Conservation (phyloP, 2,329 filamentous ascomycete genomes). For the Tolypocladium sp. region DNA sequence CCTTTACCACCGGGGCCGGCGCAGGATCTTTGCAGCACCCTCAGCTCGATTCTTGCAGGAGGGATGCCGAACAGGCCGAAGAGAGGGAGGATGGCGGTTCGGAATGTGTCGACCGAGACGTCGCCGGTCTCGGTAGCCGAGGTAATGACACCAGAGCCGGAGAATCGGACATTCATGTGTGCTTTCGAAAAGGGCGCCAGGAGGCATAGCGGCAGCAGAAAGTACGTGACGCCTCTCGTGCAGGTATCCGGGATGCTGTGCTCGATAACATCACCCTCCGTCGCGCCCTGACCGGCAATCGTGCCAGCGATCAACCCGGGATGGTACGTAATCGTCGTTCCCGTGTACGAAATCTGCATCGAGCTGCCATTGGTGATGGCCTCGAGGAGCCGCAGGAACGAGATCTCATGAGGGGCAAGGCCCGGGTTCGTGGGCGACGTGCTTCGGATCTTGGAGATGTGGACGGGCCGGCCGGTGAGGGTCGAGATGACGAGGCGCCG, state of each 20-base stretch:
- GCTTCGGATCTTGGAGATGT: constrained; percentile 89
- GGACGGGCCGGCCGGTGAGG: constrained; percentile 78
- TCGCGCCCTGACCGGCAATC: constrained; percentile 64
- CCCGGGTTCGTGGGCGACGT: constrained; percentile 80
- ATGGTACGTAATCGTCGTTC: constrained; percentile 84
- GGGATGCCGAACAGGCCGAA: constrained; percentile 85
- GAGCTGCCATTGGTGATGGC: constrained; percentile 89
- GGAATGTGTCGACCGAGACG: constrained; percentile 84
- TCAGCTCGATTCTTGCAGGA: constrained; percentile 70
- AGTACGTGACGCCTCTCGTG: constrained; percentile 80
- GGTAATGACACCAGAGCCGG: constrained; percentile 87
- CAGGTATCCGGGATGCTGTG: constrained; percentile 73
- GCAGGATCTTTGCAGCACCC: constrained; percentile 73
- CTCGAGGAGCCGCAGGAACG: constrained; percentile 89
- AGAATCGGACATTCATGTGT: constrained; percentile 82
- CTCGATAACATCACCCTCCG: constrained; percentile 63
- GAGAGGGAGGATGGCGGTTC: constrained; percentile 83
- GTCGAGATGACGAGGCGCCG: constrained; percentile 84
- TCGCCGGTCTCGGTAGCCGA: constrained; percentile 76
- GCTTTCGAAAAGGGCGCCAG: constrained; percentile 90
- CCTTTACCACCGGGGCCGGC: constrained; percentile 65
- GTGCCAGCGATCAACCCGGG: constrained; percentile 88
- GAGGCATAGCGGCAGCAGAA: constrained; percentile 79
- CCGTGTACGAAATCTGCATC: constrained; percentile 93
- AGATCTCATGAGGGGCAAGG: constrained; percentile 86